Evolutionary conservation across 2,329 filamentous ascomycete genomes (phyloP).

Genomic region (Huntiella moniliformis): DNA sequence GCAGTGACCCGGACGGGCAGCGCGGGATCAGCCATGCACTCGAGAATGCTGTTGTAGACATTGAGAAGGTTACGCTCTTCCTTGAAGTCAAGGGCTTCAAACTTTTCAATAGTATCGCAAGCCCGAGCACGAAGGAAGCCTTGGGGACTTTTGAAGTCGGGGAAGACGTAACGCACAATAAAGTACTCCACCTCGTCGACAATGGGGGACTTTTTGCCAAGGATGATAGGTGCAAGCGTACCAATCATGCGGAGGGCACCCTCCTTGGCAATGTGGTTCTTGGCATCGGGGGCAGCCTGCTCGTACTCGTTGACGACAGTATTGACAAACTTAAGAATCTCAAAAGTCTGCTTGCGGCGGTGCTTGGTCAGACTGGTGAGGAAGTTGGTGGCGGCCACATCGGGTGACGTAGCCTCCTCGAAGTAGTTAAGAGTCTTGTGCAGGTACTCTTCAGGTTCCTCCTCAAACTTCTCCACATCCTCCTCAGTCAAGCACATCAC

Average conservation of each 20-base stretch:
- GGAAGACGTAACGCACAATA: constrained; percentile 94
- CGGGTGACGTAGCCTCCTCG: constrained; percentile 86
- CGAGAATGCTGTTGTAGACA: constrained; percentile 91
- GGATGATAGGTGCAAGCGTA: constrained; percentile 77
- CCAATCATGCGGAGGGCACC: constrained; percentile 94
- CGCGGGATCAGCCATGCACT: constrained; percentile 89
- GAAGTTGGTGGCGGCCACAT: constrained; percentile 93
- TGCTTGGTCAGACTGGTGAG: constrained; percentile 85
- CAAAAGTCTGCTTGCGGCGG: constrained; percentile 87
- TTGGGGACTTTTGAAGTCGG: constrained; percentile 82
- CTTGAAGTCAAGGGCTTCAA: constrained; percentile 92
- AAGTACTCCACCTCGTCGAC: constrained; percentile 97
- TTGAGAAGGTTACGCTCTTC: constrained; percentile 87
- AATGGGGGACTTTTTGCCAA: constrained; percentile 96
- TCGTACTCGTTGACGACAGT: constrained; percentile 89
- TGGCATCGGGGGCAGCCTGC: constrained; percentile 62
- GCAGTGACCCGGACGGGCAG: constrained; percentile 89
- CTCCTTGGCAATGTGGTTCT: constrained; percentile 90
- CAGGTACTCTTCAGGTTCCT: constrained; percentile 88
- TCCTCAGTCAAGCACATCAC: constrained; percentile 83
- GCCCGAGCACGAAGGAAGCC: constrained; percentile 87
- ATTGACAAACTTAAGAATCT: constrained; percentile 88
- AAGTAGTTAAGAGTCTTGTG: constrained; percentile 97
- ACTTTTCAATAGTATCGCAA: constrained; percentile 95
- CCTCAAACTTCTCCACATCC: constrained; percentile 82